These are phyloP conservation scores for Irineochytrium annulatum DNA, from an alignment of 192 early-diverging fungal genomes.

Conservation along the genomic window DNA sequence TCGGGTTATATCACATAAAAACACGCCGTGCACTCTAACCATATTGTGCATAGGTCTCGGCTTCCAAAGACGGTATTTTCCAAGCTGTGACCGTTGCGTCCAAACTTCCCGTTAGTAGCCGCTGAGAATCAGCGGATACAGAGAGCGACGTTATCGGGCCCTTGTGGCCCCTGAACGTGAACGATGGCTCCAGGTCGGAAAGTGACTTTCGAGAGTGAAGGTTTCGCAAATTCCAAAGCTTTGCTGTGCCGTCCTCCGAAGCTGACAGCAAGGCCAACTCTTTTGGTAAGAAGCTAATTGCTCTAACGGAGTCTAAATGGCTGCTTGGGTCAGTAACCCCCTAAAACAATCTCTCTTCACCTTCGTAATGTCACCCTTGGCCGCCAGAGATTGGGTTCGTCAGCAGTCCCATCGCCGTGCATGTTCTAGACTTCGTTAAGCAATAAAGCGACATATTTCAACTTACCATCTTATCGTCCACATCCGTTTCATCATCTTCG, in stretches of 20 bases:
- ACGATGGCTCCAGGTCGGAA: constrained; percentile 59
- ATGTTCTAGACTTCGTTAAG: too few relatives aligned
- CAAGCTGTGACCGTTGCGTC: constrained; percentile 72
- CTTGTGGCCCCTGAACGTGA: constrained; percentile 76
- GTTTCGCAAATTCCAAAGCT: constrained; percentile 64
- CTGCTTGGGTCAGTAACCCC: too few relatives aligned
- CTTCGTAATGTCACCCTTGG: constrained; percentile 54
- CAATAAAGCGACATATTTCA: too few relatives aligned
- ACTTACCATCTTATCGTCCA: too few relatives aligned
- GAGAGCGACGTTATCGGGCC: constrained; percentile 62
- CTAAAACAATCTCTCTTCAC: constrained; percentile 33
- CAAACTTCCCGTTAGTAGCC: constrained; percentile 65
- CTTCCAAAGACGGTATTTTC: constrained; percentile 50
- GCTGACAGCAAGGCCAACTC: constrained; percentile 59
- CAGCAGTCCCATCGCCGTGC: too few relatives aligned
- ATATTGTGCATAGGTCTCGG: constrained; percentile 53
- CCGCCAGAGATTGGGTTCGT: too few relatives aligned
- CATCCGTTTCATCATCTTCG: too few relatives aligned
- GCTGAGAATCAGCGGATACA: constrained; percentile 53
- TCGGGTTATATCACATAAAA: too few relatives aligned
- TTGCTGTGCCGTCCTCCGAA: constrained; percentile 77
- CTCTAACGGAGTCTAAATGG: constrained; percentile 67
- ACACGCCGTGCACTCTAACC: constrained; percentile 18
- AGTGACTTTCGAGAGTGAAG: constrained; percentile 7
- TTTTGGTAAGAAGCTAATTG: constrained; percentile 55